phyloP scores from a whole-genome alignment of 1,284 basidiomycete genomes.

The Earliella scabrosa region DNA sequence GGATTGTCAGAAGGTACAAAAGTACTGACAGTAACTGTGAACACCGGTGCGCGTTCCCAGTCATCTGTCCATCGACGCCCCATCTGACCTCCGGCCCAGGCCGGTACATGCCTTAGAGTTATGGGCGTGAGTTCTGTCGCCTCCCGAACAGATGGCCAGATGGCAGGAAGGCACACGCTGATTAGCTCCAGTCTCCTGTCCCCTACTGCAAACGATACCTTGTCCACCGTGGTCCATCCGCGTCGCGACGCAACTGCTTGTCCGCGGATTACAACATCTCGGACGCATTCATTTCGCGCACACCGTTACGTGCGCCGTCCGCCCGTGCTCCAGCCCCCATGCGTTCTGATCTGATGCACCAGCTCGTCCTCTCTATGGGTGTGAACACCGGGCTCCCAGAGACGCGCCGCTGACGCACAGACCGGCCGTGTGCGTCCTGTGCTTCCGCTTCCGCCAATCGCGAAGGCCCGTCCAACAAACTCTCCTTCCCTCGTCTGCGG shows the following conservation, averaged over 20 bases:
- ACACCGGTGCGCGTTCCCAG: neutral
- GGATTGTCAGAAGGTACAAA: too few species aligned
- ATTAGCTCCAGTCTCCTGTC: constrained; percentile 3
- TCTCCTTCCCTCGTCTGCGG: neutral
- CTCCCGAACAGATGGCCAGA: constrained; percentile 1
- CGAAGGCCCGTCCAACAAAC: constrained; percentile 2
- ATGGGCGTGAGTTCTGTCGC: constrained; percentile 12
- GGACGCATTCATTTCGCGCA: too few species aligned
- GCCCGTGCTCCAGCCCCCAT: neutral
- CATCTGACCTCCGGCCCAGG: neutral
- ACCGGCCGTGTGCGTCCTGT: neutral
- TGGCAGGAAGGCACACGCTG: neutral
- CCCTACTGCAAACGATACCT: neutral
- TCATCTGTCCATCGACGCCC: constrained; percentile 1
- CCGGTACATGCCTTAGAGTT: neutral
- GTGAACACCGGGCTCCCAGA: neutral
- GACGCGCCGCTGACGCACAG: neutral
- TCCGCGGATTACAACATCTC: constrained; percentile 7
- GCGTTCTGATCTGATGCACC: neutral
- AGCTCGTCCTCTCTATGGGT: neutral
- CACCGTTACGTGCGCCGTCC: constrained; percentile 2
- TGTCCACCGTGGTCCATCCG: neutral
- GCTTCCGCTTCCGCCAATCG: constrained; percentile 14
- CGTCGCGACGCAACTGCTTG: neutral
- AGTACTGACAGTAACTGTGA: too few species aligned